Percentiles rank a stretch among this genome's conserved stretches.
These are phyloP conservation scores for Clavaria fumosa DNA, from an alignment of 768 basidiomycete species.

Conservation along the genomic window DNA sequence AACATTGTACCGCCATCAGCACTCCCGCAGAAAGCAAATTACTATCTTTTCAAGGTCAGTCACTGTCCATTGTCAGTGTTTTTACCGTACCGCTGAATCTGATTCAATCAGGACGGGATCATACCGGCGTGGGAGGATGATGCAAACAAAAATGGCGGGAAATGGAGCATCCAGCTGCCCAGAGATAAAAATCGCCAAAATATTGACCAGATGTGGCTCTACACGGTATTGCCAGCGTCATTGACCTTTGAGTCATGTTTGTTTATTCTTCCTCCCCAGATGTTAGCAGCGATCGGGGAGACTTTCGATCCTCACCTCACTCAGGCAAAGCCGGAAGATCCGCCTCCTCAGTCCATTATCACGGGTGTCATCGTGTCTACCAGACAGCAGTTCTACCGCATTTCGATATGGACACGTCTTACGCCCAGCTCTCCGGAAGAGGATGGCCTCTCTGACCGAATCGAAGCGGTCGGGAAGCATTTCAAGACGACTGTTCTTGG, in stretches of 20 bases:
- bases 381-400: slow-evolving; percentile 86
- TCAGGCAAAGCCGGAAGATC: slow-evolving; percentile 24
- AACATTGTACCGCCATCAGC: slow-evolving; percentile 93
- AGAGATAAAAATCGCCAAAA: slow-evolving; percentile 77
- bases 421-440: slow-evolving; percentile 46
- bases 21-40: slow-evolving; percentile 93
- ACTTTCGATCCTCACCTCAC: slow-evolving; percentile 86
- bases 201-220: slow-evolving; percentile 96
- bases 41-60: slow-evolving; percentile 95
- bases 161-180: slow-evolving; percentile 97
- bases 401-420: slow-evolving; percentile 94
- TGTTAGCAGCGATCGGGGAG: slow-evolving; percentile 98
- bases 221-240: slow-evolving; percentile 47
- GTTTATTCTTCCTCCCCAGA: slow-evolving; percentile 34
- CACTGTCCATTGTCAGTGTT: slow-evolving; percentile 3
- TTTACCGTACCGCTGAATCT: not conserved
- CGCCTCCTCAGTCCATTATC: slow-evolving; percentile 44
- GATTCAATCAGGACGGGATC: slow-evolving; percentile 85
- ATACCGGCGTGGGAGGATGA: slow-evolving; percentile 98
- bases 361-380: slow-evolving; percentile 94
- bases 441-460: slow-evolving; percentile 53
- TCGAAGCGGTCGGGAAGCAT: slow-evolving; percentile 72
- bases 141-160: slow-evolving; percentile 92
- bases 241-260: slow-evolving; percentile 1
- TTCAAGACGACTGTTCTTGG: slow-evolving; percentile 90